Base-by-base conservation (phyloP, 129 eudicot species). In the Logfia minima region DNA sequence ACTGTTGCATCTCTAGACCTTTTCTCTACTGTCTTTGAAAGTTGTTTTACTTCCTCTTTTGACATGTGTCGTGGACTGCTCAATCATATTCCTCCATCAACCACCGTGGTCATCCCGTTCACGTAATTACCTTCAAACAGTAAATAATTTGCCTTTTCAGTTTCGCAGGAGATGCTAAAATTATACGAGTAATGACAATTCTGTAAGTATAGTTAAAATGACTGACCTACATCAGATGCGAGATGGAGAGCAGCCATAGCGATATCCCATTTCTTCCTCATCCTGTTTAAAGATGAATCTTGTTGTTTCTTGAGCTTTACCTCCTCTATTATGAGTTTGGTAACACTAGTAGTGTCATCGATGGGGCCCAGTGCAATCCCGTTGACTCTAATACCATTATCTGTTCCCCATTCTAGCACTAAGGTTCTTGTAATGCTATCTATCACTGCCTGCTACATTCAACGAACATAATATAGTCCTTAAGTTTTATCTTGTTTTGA, bases 351-450 rank as follows among this genome's bases (percentile, higher is more conserved):
- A 35, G 91, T 87, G 82, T 82, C 88, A 24, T 77, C 86, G 59
- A 84, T 84, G 60, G 88, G 88, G 14, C 86, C 90, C 16, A 86
- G 9, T 37, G 88, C 91, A 56, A 87, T 87, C 66, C 91, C 91
- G 22, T 87, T 84, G 5, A 82, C 88, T 84, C 88, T 67, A 19
- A 84, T 87, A 23, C 82, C 86, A 29, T 82, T 82, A 76, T 87
- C 91, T 2, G 88, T 82, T 75, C 91, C 91, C 91, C 91, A 87
- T 14, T 87, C 91, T 68, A 84, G 64, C 63, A 88, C 91, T 78
- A 87, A 72, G 70, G 82, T 87, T 75, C 88, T 84, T 35, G 88
- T 84, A 72, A 83, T 77, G 55, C 86, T 83, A 82, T 87, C 91
- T 66, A 87, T 83, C 24, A 86, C 91, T 76, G 91, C 91, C 91